Conservation (phyloP, 2,329 filamentous ascomycete genomes). For the Raffaelea albimanens region DNA sequence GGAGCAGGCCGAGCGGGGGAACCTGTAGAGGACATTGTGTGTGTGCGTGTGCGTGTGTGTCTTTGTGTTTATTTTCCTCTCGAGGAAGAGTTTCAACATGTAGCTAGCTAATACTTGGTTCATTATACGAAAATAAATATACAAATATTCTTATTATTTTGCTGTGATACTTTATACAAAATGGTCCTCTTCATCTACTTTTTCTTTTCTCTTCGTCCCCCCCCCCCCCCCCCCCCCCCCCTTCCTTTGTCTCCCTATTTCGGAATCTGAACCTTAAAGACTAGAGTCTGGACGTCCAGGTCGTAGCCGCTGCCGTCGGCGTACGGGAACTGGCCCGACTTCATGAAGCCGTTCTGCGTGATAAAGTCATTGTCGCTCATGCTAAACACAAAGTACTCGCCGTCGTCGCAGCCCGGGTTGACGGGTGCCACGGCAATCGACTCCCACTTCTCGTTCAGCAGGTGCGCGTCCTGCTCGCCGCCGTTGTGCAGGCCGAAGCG, state of each 20-base stretch:
- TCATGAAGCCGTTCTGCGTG: constrained; percentile 56
- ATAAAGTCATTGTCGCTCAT: constrained; percentile 69
- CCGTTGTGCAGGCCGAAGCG: constrained; percentile 63
- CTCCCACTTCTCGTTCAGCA: constrained; percentile 75
- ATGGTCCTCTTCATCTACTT: no score
- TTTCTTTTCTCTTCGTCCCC: background rate
- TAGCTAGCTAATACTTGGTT: no score
- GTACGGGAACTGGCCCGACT: constrained; percentile 46
- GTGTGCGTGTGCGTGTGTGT: no score
- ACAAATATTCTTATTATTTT: no score
- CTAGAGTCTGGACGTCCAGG: constrained; percentile 52
- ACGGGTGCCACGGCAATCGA: constrained; percentile 53
- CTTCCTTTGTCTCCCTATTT: background rate
- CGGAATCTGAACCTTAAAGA: constrained; percentile 40
- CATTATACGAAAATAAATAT: no score
- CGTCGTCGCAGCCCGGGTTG: constrained; percentile 23
- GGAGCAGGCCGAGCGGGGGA: constrained; percentile 79
- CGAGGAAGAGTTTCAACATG: no score
- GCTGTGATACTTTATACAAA: no score
- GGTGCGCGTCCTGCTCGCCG: constrained; percentile 42
- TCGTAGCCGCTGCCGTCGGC: constrained; percentile 45
- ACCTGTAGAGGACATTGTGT: constrained; percentile 54
- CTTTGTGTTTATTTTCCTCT: no score
- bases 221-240: no score
- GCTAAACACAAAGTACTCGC: constrained; percentile 59